A percentile compares a stretch with the other conserved stretches of the same genome.
Evolutionary conservation across 139 green algal genomes (phyloP).

Genomic region (Coelastrella sp.): DNA sequence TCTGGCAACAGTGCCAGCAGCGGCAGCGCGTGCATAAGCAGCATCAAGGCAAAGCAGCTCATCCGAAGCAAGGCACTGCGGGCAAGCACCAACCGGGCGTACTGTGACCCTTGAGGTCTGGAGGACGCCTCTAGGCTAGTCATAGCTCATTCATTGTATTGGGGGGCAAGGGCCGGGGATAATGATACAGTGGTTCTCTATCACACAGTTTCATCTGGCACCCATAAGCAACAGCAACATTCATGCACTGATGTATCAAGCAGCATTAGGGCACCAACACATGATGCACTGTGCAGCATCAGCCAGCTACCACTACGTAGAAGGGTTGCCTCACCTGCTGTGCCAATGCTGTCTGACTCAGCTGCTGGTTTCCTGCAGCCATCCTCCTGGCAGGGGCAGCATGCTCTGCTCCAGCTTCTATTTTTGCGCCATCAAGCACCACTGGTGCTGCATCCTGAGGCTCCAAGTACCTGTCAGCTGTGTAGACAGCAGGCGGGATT

Average conservation of each 20-base stretch:
- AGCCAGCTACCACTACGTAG: too few species aligned
- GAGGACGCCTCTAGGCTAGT: neutral
- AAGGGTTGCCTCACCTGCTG: neutral
- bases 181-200: too few species aligned
- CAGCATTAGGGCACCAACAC: too few species aligned
- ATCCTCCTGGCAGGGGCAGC: too few species aligned
- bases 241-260: too few species aligned
- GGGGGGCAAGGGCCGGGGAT: neutral
- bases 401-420: too few species aligned
- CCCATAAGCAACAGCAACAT: too few species aligned
- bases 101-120: neutral
- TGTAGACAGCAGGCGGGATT: neutral
- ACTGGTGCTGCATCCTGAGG: neutral
- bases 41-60: neutral
- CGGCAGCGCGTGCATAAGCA: conserved; percentile 9
- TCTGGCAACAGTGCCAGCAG: conserved; percentile 9
- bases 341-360: neutral
- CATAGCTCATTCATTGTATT: neutral
- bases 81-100: neutral
- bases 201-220: too few species aligned
- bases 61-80: neutral
- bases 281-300: too few species aligned
- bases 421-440: too few species aligned
- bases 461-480: neutral
- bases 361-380: neutral